Evolutionary conservation across 2,329 filamentous ascomycete genomes (phyloP), one percentile per base, ranked within the genome.

Genomic region (Aspergillus sp.): DNA sequence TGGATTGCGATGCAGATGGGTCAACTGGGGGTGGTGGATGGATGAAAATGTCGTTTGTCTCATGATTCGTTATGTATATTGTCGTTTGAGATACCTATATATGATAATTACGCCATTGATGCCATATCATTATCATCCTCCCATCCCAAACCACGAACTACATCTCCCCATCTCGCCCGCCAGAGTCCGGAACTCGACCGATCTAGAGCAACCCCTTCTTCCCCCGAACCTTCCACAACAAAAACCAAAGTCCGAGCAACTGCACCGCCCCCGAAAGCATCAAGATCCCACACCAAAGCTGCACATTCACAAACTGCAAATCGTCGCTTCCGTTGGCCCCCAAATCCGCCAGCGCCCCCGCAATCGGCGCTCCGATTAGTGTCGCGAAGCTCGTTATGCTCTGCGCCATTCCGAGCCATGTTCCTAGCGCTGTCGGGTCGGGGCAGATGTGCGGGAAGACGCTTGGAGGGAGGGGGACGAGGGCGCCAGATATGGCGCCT

Each of bases 381-480:
- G 76, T 77, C 3, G 82, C 80, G 56, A 84, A 78, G 47, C 77
- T 79, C 9, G 82, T 77, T 53, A 83, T 74, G 38, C 76, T 77
- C 56, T 84, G 82, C 2, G 81, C 77, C 78, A 83, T 82, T 5
- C 82, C 82, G 61, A 84, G 79, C 61, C 81, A 77, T 13, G 80
- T 77, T 0, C 82, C 83, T 0, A 77, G 68, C 62, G 80, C 80
- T 43, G 74, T 72, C 31, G 81, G 61, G 65, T 84, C 79, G 0
- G 76, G 77, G 3, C 80, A 83, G 45, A 84, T 75, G 49, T 81
- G 81, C 15, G 81, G 81, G 54, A 88, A 74, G 0, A 82, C 82
- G 0, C 87, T 85, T 0, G 88, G 87, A 59, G 89, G 89, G 7
- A 90, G 73, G 19, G 82, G 82, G 71, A 90, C 87, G 46, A 90